Conservation (phyloP, 371 early-diverging fungal species). For the Mucor indicus region DNA sequence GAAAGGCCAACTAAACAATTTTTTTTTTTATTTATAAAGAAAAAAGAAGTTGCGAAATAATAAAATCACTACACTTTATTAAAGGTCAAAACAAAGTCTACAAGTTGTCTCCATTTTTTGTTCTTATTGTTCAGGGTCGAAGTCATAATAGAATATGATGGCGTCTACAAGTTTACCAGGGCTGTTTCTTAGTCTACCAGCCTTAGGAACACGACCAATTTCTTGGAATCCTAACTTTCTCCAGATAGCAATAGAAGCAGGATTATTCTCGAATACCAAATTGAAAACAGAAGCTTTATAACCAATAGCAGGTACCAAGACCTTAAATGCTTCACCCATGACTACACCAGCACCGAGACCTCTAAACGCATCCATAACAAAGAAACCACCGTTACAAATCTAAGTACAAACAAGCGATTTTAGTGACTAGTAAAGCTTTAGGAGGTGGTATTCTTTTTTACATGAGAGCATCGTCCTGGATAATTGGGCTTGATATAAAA, state of each 20-base stretch:
- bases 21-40: slow-evolving; percentile 3
- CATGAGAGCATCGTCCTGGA: slow-evolving; percentile 63
- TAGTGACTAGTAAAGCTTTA: too few species aligned
- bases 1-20: slow-evolving; percentile 45
- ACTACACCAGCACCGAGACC: slow-evolving; percentile 63
- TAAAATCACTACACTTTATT: too few species aligned
- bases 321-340: slow-evolving; percentile 66
- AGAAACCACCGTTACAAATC: slow-evolving; percentile 80
- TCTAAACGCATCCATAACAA: slow-evolving; percentile 51
- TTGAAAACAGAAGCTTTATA: slow-evolving; percentile 80
- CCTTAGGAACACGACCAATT: slow-evolving; percentile 67
- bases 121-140: slow-evolving; percentile 22
- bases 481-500: slow-evolving; percentile 82
- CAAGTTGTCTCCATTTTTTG: not conserved
- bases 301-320: slow-evolving; percentile 63
- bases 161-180: slow-evolving; percentile 67
- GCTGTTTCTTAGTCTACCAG: slow-evolving; percentile 51
- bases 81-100: too few species aligned
- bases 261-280: slow-evolving; percentile 73
- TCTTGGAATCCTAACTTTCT: slow-evolving; percentile 62
- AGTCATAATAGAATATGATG: slow-evolving; percentile 72
- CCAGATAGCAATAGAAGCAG: slow-evolving; percentile 67
- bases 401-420: slow-evolving; percentile 3
- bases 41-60: slow-evolving; percentile 7
- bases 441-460: slow-evolving; percentile 18